phyloP scores from a whole-genome alignment of 352 stramenopile genomes.

The Globisporangium cederbergense region DNA sequence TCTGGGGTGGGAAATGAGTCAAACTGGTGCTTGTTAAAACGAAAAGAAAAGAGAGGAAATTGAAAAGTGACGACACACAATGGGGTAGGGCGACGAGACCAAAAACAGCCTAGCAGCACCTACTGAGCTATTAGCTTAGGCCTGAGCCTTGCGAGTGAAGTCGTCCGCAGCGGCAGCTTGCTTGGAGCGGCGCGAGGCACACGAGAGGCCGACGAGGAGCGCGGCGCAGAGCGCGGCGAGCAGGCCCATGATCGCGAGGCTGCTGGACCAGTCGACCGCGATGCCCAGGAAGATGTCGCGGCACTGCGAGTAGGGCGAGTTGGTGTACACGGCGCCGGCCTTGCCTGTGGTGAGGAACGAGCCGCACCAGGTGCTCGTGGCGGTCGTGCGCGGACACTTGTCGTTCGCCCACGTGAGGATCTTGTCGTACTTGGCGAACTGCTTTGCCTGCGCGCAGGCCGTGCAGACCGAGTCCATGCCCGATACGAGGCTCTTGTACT shows the following conservation, averaged over 20 bases:
- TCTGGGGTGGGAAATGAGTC: too few species aligned
- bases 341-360: constrained; percentile 42
- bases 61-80: constrained; percentile 1
- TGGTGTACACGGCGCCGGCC: constrained; percentile 43
- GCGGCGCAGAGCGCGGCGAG: constrained; percentile 47
- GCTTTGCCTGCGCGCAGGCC: constrained; percentile 44
- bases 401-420: constrained; percentile 81
- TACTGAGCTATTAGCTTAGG: background rate
- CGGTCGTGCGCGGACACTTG: constrained; percentile 57
- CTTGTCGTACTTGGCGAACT: constrained; percentile 63
- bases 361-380: constrained; percentile 61
- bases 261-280: constrained; percentile 60
- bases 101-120: background rate
- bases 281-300: constrained; percentile 63
- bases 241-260: constrained; percentile 45
- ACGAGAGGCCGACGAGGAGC: constrained; percentile 56
- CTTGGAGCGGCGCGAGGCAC: constrained; percentile 47
- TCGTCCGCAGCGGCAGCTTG: constrained; percentile 8
- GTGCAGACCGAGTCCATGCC: constrained; percentile 42
- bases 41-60: background rate
- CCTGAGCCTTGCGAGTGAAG: constrained; percentile 3
- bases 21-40: too few species aligned
- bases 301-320: constrained; percentile 75
- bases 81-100: background rate
- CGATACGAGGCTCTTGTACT: constrained; percentile 31